Conservation (phyloP, 108 stramenopile genomes). For the Nitzschia inconspicua region DNA sequence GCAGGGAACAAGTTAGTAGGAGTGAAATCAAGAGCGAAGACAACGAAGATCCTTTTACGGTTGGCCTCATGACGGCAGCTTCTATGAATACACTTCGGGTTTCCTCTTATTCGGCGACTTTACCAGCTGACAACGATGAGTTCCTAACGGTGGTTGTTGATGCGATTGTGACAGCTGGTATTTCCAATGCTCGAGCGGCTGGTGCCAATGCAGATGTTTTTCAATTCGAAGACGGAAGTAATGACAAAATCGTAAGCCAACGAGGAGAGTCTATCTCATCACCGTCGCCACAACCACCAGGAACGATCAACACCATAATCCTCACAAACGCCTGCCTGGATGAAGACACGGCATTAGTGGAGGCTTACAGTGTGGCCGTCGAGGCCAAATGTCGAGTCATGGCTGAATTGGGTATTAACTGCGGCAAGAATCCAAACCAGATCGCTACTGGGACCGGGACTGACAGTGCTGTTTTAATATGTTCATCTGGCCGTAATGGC, state of each 20-base stretch:
- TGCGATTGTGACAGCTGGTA: slow-evolving; percentile 45
- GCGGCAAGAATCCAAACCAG: slow-evolving; percentile 26
- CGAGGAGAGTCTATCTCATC: too few species aligned
- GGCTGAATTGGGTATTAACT: slow-evolving; percentile 20
- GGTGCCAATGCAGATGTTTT: slow-evolving; percentile 51
- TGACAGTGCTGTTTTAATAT: slow-evolving; percentile 22
- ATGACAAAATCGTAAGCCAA: neutral
- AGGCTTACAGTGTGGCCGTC: slow-evolving; percentile 48
- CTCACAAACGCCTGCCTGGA: slow-evolving; percentile 23
- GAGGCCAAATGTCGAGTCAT: slow-evolving; percentile 43
- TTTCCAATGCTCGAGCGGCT: slow-evolving; percentile 35
- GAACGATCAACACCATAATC: slow-evolving; percentile 52
- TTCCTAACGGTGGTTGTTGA: slow-evolving; percentile 32
- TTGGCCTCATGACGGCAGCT: slow-evolving; percentile 48
- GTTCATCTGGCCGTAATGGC: neutral
- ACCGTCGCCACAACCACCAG: slow-evolving; percentile 5
- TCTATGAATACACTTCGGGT: slow-evolving; percentile 31
- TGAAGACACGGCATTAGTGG: slow-evolving; percentile 25
- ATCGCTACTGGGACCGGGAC: slow-evolving; percentile 44
- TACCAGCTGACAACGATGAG: too few species aligned
- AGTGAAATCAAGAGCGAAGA: neutral
- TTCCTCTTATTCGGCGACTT: slow-evolving; percentile 13
- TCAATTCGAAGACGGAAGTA: neutral
- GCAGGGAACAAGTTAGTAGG: neutral
- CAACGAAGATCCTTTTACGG: neutral